Base-by-base conservation (phyloP, 73 alveolate genomes). In the Urostyla sp. region DNA sequence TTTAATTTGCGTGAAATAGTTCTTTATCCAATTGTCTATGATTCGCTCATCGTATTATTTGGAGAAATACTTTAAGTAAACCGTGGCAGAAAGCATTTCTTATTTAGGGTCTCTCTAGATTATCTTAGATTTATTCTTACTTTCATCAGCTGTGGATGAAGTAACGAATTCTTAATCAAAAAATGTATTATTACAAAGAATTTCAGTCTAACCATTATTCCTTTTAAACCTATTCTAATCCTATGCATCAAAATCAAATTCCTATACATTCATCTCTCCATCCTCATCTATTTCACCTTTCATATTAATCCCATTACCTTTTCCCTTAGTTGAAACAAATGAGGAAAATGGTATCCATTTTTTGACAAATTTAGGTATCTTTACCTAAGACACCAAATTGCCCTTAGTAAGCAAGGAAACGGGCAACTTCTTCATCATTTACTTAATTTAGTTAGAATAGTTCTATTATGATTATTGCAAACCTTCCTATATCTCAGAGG, bases 71-170 rank as follows among this genome's bases (percentile, higher is more conserved):
- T 73, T 51, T 60, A 73, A 44, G 34, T 73, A 73, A 0, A 50
- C 85, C 8, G 72, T 61, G 0, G 85, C 85, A 24, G 72, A 51
- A 20, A 50, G 27, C 6, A 60, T 73, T 48, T 73, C 85, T 73
- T 73, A 27, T 53, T 61, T 73, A 2, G 40, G 30, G 28, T 73
- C 85, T 20, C 83, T 44, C 23, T 18, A 34, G 18, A 69, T 67
- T 2, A 43, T 59, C 6, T 67, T 13, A 18, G 11, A 18, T 13
- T 13, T n/a, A 50, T 11, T 57, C 67, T 32, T 46, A 20, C 83
- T 69, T 2, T 15, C 51, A 40, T 15, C 18, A 15, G 49, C 69
- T 10, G 85, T 18, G 5, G 85, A 52, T 20, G 74, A 46, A 3
- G 3, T 34, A 11, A 49, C 73, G 35, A 73, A 35, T 21, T 35